phyloP scores from a whole-genome alignment of 129 eudicot species.

The Sambucus nigra region DNA sequence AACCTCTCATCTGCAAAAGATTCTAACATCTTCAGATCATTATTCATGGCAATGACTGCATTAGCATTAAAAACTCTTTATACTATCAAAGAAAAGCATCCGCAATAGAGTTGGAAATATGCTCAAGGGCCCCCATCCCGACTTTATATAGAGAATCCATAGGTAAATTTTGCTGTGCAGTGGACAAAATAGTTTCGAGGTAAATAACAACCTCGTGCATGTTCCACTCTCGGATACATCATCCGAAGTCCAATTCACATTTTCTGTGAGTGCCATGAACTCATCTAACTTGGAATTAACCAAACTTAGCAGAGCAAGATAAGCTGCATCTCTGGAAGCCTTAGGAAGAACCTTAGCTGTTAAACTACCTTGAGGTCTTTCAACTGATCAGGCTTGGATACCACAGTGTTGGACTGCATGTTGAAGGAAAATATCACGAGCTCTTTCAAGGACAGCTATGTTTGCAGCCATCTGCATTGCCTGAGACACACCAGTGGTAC shows the following conservation, averaged over 20 bases:
- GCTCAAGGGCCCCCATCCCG: conserved; percentile 61
- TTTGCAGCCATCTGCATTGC: conserved; percentile 73
- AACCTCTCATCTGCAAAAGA: conserved; percentile 46
- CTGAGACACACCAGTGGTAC: conserved; percentile 38
- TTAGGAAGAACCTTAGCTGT: conserved; percentile 46
- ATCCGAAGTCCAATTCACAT: conserved; percentile 48
- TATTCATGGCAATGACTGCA: conserved; percentile 41
- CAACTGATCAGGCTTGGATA: conserved; percentile 32
- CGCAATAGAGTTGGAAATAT: conserved; percentile 43
- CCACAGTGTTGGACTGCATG: conserved; percentile 52
- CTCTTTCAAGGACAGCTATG: conserved; percentile 40
- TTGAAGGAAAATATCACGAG: conserved; percentile 53
- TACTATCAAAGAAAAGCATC: conserved; percentile 46
- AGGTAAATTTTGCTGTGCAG: conserved; percentile 61
- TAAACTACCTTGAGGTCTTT: conserved; percentile 38
- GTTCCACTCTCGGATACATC: conserved; percentile 26
- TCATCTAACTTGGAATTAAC: conserved; percentile 49
- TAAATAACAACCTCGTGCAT: conserved; percentile 41
- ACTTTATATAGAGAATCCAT: conserved; percentile 52
- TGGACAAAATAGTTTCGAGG: conserved; percentile 48
- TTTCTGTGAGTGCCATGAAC: conserved; percentile 40
- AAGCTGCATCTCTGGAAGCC: conserved; percentile 57
- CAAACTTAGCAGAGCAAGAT: conserved; percentile 36
- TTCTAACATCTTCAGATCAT: conserved; percentile 44
- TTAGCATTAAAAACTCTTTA: conserved; percentile 45